Evolutionary conservation across 352 stramenopile genomes (phyloP).

Genomic region (Phytophthora europaea): DNA sequence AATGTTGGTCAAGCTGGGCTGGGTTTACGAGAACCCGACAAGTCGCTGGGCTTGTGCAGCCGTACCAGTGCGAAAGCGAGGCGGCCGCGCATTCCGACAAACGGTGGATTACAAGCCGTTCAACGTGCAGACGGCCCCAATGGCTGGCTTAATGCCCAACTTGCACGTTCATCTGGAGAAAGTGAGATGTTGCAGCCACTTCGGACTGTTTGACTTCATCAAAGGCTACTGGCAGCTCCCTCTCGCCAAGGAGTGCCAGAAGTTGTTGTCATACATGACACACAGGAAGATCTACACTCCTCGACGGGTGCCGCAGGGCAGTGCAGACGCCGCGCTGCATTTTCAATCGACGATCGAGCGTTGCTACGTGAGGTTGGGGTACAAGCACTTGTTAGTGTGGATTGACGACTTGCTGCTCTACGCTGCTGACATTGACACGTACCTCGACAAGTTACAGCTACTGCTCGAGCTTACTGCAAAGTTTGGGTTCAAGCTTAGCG

Average conservation of each 20-base stretch:
- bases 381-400: constrained; percentile 17
- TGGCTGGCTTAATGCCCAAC: constrained; percentile 16
- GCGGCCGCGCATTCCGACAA: constrained; percentile 5
- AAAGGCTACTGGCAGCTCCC: constrained; percentile 35
- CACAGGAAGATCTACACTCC: constrained; percentile 35
- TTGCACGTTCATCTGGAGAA: constrained; percentile 17
- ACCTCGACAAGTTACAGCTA: constrained; percentile 32
- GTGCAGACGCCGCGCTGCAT: constrained; percentile 20
- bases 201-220: not conserved
- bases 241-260: constrained; percentile 35
- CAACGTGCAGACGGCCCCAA: constrained; percentile 7
- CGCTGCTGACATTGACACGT: too few species aligned
- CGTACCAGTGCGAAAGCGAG: constrained; percentile 8
- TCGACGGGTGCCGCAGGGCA: constrained; percentile 34
- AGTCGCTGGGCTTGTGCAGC: constrained; percentile 22
- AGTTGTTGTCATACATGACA: constrained; percentile 43
- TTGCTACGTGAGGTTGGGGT: constrained; percentile 12
- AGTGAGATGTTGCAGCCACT: constrained; percentile 10
- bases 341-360: constrained; percentile 31
- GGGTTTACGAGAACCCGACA: constrained; percentile 21
- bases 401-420: too few species aligned
- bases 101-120: constrained; percentile 22
- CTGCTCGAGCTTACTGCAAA: constrained; percentile 25
- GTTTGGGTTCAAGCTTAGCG: constrained; percentile 40
- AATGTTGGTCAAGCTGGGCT: constrained; percentile 14